These are phyloP conservation scores for Alternaria ventricosa DNA, from an alignment of 2,329 filamentous ascomycete genomes.

Conservation along the genomic window DNA sequence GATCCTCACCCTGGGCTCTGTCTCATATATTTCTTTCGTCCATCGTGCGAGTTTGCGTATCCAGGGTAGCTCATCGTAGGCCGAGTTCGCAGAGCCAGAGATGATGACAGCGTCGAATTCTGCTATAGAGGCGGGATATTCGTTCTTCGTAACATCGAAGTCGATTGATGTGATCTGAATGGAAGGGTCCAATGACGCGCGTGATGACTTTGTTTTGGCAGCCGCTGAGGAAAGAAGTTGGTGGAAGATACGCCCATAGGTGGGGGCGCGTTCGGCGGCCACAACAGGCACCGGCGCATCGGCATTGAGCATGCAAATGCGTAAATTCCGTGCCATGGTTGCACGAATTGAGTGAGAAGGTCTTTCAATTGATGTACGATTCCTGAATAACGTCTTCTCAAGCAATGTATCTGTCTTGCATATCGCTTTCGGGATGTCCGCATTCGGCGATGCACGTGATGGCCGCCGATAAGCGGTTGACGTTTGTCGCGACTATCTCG, in stretches of 20 bases:
- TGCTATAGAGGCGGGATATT: slow-evolving; percentile 43
- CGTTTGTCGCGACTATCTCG: neutral
- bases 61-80: slow-evolving; percentile 39
- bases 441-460: slow-evolving; percentile 8
- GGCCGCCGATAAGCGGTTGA: slow-evolving; percentile 12
- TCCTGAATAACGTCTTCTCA: neutral
- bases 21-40: slow-evolving; percentile 41
- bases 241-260: slow-evolving; percentile 43
- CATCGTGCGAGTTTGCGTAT: slow-evolving; percentile 37
- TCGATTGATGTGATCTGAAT: slow-evolving; percentile 36
- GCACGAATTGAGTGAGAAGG: neutral
- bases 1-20: slow-evolving; percentile 42
- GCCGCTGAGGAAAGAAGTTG: slow-evolving; percentile 28
- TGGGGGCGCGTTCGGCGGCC: slow-evolving; percentile 17
- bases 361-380: neutral
- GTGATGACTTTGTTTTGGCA: neutral
- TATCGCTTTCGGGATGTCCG: neutral
- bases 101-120: slow-evolving; percentile 50
- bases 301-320: slow-evolving; percentile 38
- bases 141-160: slow-evolving; percentile 45
- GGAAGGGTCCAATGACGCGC: rapidly evolving
- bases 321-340: slow-evolving; percentile 9
- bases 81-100: slow-evolving; percentile 47
- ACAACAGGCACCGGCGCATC: slow-evolving; percentile 38
- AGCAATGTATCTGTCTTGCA: neutral